Percentiles rank a stretch among this genome's conserved stretches.
phyloP scores from a whole-genome alignment of 2,329 filamentous ascomycete genomes.

The Diaporthe aspalathi region DNA sequence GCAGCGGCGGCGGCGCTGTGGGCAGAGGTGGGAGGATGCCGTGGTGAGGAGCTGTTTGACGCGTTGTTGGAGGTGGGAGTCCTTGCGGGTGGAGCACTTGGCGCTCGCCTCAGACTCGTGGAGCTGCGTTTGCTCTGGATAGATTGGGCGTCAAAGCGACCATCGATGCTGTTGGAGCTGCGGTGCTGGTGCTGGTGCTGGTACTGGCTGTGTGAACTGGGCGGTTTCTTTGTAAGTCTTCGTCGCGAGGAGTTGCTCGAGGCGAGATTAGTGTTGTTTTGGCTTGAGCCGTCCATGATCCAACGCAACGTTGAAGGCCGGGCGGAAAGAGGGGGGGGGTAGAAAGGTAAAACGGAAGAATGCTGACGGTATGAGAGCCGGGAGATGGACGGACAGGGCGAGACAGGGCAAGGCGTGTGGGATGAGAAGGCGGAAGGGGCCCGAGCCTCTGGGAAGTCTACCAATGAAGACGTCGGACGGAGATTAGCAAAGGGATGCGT shows the following conservation, averaged over 20 bases:
- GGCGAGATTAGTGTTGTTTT: constrained; percentile 51
- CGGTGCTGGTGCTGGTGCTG: constrained; percentile 59
- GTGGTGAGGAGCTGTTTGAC: constrained; percentile 62
- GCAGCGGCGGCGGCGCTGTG: constrained; percentile 22
- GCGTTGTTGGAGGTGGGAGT: constrained; percentile 60
- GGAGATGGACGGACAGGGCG: constrained; percentile 35
- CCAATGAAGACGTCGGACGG: constrained; percentile 28
- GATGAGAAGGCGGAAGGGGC: constrained; percentile 35
- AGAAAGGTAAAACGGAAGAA: constrained; percentile 38
- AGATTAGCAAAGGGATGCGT: constrained; percentile 32
- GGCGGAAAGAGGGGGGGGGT: constrained; percentile 26
- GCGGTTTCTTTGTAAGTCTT: constrained; percentile 72
- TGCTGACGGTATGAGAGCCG: constrained; percentile 38
- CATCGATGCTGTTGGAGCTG: constrained; percentile 63
- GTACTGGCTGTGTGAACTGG: constrained; percentile 55
- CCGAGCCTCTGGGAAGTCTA: constrained; percentile 34
- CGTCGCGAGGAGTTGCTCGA: constrained; percentile 66
- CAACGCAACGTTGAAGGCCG: constrained; percentile 36
- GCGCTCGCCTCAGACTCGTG: constrained; percentile 69
- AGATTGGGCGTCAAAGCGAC: constrained; percentile 66
- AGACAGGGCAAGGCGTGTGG: constrained; percentile 32
- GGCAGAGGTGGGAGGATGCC: constrained; percentile 54
- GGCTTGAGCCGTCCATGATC: constrained; percentile 60
- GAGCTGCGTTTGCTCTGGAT: constrained; percentile 73
- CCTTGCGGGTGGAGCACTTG: constrained; percentile 67